phyloP scores from a whole-genome alignment of 768 basidiomycete species.

The Tricholomella constricta region DNA sequence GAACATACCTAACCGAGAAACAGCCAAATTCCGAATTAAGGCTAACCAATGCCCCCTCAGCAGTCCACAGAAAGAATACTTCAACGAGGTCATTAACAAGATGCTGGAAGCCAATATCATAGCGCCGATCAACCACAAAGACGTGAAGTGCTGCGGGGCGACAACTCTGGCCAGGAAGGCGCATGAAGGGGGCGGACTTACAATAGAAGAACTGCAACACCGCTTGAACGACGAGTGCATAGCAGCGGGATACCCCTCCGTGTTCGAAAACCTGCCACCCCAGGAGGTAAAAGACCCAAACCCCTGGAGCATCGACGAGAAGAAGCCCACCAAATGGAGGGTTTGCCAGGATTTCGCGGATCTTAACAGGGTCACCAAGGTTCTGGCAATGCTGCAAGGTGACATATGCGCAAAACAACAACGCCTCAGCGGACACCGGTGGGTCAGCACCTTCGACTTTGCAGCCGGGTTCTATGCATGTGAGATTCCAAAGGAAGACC shows the following conservation, averaged over 20 bases:
- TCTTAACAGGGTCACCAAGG: constrained; percentile 16
- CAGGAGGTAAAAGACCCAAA: constrained; percentile 1
- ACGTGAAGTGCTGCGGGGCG: too few relatives aligned
- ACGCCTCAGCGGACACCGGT: constrained; percentile 35
- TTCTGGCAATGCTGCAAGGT: constrained; percentile 33
- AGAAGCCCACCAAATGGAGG: constrained; percentile 27
- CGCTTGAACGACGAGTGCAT: constrained; percentile 36
- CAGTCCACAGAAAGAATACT: constrained; percentile 30
- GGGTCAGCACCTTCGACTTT: constrained; percentile 34
- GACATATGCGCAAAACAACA: constrained; percentile 42
- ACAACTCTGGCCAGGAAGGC: constrained; percentile 40
- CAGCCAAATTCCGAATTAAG: constrained; percentile 30
- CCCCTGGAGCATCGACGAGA: constrained; percentile 22
- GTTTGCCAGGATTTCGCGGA: constrained; percentile 3
- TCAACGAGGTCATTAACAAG: constrained; percentile 32
- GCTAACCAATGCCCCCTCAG: constrained; percentile 33
- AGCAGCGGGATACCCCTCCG: constrained; percentile 19
- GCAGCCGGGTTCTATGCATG: constrained; percentile 37
- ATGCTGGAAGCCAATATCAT: constrained; percentile 38
- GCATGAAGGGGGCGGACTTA: constrained; percentile 29
- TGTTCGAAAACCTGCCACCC: constrained; percentile 23
- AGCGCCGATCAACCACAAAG: constrained; percentile 24
- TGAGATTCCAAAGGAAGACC: constrained; percentile 14
- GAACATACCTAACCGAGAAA: constrained; percentile 28
- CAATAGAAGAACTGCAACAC: constrained; percentile 34